phyloP scores from a whole-genome alignment of 257 asterid genomes.

The Ophiorrhiza pumila region DNA sequence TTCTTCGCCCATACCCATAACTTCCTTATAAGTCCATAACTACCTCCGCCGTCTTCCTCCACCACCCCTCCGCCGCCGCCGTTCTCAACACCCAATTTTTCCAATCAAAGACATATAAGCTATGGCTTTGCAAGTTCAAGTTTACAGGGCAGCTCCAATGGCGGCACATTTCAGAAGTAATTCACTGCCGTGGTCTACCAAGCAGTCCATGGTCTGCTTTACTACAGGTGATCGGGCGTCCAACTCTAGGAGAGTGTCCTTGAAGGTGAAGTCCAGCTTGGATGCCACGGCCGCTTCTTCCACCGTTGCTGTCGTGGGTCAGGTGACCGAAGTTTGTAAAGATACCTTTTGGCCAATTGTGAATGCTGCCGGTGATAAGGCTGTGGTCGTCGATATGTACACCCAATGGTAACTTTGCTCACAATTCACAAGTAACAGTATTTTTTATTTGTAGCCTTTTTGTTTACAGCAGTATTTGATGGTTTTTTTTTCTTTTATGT shows the following conservation, averaged over 20 bases:
- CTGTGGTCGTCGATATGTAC: slow-evolving; percentile 80
- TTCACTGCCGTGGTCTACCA: slow-evolving; percentile 29
- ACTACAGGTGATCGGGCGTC: slow-evolving; percentile 47
- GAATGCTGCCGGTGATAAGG: slow-evolving; percentile 65
- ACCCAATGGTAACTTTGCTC: slow-evolving; percentile 63
- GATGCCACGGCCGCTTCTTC: slow-evolving; percentile 41
- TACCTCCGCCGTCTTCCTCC: slow-evolving; percentile 16
- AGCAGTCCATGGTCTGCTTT: slow-evolving; percentile 42
- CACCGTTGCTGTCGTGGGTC: slow-evolving; percentile 45
- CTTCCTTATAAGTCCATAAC: slow-evolving; percentile 12
- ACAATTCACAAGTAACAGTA: background rate
- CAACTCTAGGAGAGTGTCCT: slow-evolving; percentile 32
- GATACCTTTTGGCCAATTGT: slow-evolving; percentile 87
- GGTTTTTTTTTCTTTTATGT: background rate
- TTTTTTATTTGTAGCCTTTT: background rate
- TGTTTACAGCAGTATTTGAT: background rate
- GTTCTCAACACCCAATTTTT: slow-evolving; percentile 14
- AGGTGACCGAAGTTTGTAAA: slow-evolving; percentile 57
- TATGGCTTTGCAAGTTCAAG: slow-evolving; percentile 73
- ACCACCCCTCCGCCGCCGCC: slow-evolving; percentile 10
- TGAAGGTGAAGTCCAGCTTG: slow-evolving; percentile 44
- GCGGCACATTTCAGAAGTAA: slow-evolving; percentile 26
- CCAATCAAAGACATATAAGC: background rate
- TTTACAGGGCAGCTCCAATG: slow-evolving; percentile 48
- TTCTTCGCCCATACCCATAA: slow-evolving; percentile 16